Evolutionary conservation across 305 asterid genomes (phyloP).

Genomic region (Rubia occidens): DNA sequence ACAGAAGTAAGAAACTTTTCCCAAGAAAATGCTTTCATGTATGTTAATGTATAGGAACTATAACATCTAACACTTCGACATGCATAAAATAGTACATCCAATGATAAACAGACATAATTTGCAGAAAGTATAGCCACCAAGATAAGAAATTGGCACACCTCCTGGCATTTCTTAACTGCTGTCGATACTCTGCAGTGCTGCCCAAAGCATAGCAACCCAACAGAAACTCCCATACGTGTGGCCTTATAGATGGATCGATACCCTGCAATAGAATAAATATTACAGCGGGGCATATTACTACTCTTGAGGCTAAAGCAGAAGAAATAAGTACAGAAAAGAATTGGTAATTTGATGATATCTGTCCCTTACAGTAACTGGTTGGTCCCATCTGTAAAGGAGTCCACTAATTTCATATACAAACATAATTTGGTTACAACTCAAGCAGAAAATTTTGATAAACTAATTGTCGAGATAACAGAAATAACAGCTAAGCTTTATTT

Average conservation of each 20-base stretch:
- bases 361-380: neutral
- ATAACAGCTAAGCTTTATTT: neutral
- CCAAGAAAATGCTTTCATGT: neutral
- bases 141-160: conserved; percentile 40
- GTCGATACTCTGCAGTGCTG: conserved; percentile 76
- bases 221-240: conserved; percentile 98
- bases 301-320: neutral
- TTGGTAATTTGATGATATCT: neutral
- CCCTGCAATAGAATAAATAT: conserved; percentile 49
- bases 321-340: neutral
- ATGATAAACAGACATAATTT: neutral
- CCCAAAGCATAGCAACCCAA: conserved; percentile 87
- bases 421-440: neutral
- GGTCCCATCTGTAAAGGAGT: neutral
- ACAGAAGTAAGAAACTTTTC: neutral
- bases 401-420: neutral
- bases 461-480: neutral
- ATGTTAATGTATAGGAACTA: neutral
- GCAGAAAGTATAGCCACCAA: neutral
- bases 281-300: neutral
- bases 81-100: neutral
- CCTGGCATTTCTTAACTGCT: conserved; percentile 72
- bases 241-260: conserved; percentile 88
- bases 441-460: neutral
- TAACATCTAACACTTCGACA: neutral